phyloP scores from a whole-genome alignment of 495 filamentous ascomycete genomes.

The Lepraria neglecta region DNA sequence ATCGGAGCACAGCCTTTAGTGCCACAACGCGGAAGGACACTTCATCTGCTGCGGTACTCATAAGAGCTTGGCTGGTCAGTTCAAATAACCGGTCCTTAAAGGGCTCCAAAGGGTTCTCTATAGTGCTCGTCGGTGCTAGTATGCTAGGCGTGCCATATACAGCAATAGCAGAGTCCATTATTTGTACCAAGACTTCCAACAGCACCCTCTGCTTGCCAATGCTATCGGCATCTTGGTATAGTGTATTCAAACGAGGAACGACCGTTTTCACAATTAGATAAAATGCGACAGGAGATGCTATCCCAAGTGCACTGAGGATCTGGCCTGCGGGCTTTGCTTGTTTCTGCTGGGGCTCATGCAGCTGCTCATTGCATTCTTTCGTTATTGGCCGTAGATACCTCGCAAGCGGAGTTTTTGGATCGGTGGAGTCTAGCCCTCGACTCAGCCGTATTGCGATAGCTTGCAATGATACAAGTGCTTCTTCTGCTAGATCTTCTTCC shows the following conservation, averaged over 20 bases:
- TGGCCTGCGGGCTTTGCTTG: constrained; percentile 63
- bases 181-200: constrained; percentile 54
- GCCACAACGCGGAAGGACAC: constrained; percentile 58
- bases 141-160: constrained; percentile 55
- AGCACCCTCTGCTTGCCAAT: constrained; percentile 63
- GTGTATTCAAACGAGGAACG: constrained; percentile 53
- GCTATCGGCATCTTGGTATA: constrained; percentile 59
- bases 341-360: constrained; percentile 71
- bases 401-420: constrained; percentile 48
- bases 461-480: constrained; percentile 49
- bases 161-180: constrained; percentile 51
- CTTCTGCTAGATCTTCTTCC: constrained; percentile 62
- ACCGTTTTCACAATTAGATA: constrained; percentile 49
- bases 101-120: constrained; percentile 49
- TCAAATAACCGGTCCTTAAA: constrained; percentile 59
- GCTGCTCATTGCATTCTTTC: constrained; percentile 64
- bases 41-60: constrained; percentile 57
- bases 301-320: constrained; percentile 53
- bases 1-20: constrained; percentile 51
- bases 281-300: constrained; percentile 50
- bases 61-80: constrained; percentile 54
- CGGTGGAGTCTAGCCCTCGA: constrained; percentile 42
- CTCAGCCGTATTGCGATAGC: constrained; percentile 55
- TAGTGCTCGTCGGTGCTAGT: constrained; percentile 26
- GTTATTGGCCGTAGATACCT: constrained; percentile 57